Evolutionary conservation across 2,329 filamentous ascomycete species (phyloP).

Genomic region (Pseudodiploospora longispora): DNA sequence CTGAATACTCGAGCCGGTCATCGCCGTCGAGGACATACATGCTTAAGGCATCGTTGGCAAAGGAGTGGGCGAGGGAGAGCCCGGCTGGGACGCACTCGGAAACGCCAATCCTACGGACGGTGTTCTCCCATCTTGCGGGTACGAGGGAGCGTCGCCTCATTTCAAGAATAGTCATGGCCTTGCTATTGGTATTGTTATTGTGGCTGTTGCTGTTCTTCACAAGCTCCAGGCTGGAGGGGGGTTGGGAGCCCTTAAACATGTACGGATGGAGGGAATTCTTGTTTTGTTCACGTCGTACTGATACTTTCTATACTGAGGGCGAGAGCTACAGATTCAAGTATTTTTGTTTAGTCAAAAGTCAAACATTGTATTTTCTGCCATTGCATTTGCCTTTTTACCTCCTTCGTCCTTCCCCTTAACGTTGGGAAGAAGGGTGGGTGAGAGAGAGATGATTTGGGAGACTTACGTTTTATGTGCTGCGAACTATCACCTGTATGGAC

Average conservation of each 20-base stretch:
- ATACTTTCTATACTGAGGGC: too few relatives aligned
- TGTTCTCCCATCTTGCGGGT: slow-evolving; percentile 43
- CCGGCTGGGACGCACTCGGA: slow-evolving; percentile 65
- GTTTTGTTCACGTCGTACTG: too few relatives aligned
- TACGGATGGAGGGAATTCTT: too few relatives aligned
- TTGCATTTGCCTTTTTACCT: slow-evolving; percentile 5
- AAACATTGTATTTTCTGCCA: background rate
- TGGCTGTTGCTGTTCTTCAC: background rate
- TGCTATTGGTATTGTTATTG: background rate
- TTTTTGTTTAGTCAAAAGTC: too few relatives aligned
- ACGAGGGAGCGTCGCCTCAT: slow-evolving; percentile 35
- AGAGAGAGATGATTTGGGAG: background rate
- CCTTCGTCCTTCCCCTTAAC: slow-evolving; percentile 5
- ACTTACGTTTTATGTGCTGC: slow-evolving; percentile 42
- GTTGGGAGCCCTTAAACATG: too few relatives aligned
- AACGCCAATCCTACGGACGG: slow-evolving; percentile 55
- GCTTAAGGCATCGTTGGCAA: slow-evolving; percentile 65
- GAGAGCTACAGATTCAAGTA: too few relatives aligned
- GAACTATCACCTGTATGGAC: slow-evolving; percentile 51
- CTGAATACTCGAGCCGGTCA: slow-evolving; percentile 53
- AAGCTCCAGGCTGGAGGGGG: slow-evolving; percentile 6
- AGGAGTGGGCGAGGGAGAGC: slow-evolving; percentile 65
- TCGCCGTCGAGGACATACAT: slow-evolving; percentile 68
- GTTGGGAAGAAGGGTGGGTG: background rate
- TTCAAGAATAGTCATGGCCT: slow-evolving; percentile 8